Conservation (phyloP, 345 rosid genomes). For the Erodium maritimum region DNA sequence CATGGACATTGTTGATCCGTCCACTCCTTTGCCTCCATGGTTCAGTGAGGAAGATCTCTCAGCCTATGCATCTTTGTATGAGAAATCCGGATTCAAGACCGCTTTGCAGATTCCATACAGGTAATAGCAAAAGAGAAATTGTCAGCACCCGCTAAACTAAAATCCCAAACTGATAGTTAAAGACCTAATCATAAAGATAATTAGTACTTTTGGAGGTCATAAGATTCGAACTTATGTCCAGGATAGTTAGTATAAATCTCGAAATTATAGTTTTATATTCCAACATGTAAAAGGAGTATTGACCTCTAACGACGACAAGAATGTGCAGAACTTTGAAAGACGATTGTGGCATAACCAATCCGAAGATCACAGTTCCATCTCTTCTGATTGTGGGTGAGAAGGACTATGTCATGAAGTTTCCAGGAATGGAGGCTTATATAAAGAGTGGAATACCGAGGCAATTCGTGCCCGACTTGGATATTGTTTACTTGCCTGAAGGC, state of each 20-base stretch:
- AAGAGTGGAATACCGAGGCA: conserved; percentile 10
- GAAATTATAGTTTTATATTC: too few species aligned
- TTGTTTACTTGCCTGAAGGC: conserved; percentile 9
- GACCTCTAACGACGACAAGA: too few species aligned
- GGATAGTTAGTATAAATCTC: too few species aligned
- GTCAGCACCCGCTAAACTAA: too few species aligned
- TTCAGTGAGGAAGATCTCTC: conserved; percentile 42
- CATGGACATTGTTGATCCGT: conserved; percentile 43
- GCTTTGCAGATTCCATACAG: conserved; percentile 46
- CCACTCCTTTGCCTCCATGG: conserved; percentile 48
- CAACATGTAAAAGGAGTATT: too few species aligned
- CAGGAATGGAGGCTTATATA: conserved; percentile 20
- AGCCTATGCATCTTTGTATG: conserved; percentile 35
- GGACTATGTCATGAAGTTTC: conserved; percentile 23
- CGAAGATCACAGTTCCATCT: conserved; percentile 18
- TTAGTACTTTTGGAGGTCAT: too few species aligned
- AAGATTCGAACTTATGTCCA: too few species aligned
- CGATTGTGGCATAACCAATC: conserved; percentile 11
- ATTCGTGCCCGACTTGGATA: conserved; percentile 8
- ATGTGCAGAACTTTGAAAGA: conserved; percentile 6
- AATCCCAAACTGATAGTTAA: too few species aligned
- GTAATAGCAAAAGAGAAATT: conserved; percentile 7
- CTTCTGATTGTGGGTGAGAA: conserved; percentile 20
- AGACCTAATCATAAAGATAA: too few species aligned
- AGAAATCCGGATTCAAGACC: conserved; percentile 49